Evolutionary conservation across 2,329 filamentous ascomycete species (phyloP).

Genomic region (Chlorencoelia australis): DNA sequence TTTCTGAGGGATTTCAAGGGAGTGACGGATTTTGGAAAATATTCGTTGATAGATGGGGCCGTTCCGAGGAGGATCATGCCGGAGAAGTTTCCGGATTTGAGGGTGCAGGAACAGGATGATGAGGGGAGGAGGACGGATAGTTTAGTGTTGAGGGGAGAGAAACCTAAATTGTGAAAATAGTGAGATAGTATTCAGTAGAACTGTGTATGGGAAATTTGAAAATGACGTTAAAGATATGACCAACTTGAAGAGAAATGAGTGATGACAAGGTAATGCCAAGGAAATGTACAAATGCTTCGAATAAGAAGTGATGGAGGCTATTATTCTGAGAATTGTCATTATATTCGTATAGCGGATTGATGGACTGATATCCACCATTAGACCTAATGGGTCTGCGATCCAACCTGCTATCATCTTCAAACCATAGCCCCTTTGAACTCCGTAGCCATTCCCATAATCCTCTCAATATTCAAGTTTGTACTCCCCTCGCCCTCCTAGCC

Average conservation of each 20-base stretch:
- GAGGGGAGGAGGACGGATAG: slow-evolving; percentile 67
- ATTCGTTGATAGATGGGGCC: slow-evolving; percentile 55
- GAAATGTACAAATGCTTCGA: no score
- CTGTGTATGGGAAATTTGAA: not conserved
- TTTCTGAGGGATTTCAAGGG: slow-evolving; percentile 57
- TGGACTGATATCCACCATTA: no score
- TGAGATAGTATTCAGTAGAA: not conserved
- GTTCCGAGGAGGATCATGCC: slow-evolving; percentile 73
- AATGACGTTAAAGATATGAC: not conserved
- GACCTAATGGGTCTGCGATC: no score
- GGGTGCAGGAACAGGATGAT: slow-evolving; percentile 69
- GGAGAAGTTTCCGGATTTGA: slow-evolving; percentile 50
- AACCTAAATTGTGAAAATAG: slow-evolving; percentile 11
- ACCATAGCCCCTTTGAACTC: no score
- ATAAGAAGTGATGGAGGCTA: no score
- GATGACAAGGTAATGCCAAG: no score
- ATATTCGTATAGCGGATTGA: no score
- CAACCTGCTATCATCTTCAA: no score
- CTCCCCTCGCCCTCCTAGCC: slow-evolving; percentile 39
- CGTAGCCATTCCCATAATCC: not conserved
- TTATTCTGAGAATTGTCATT: no score
- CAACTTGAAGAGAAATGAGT: no score
- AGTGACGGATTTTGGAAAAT: slow-evolving; percentile 61
- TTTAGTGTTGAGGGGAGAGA: slow-evolving; percentile 24
- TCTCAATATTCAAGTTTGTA: slow-evolving; percentile 6